Base-by-base conservation (phyloP, 208 protist genomes). In the Polymyxa betae region DNA sequence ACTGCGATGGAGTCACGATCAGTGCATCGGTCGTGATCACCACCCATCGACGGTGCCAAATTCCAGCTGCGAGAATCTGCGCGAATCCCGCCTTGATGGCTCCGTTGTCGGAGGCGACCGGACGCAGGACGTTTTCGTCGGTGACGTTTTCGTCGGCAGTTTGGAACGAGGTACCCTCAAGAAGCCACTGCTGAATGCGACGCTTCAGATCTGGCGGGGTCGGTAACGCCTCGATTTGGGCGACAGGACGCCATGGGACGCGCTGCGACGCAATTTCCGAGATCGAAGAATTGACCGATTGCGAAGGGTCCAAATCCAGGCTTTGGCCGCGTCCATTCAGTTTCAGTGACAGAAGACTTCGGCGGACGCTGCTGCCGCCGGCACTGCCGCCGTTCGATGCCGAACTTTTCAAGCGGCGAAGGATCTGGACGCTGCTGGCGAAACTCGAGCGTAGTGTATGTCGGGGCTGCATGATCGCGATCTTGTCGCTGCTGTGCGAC, bases 241-340 rank as follows among this genome's bases (percentile, higher is more conserved):
- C 12, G 12, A n/a, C 40, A 5, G 72, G 72, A 20, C 72, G 5
- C 72, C 72, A 82, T 40, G 72, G n/a, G 5, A 35, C 5, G 5
- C 72, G 72, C n/a, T 82, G 72, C n/a, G 5, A n/a, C 35, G 16
- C 72, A 43, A 82, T n/a, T 43, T 82, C 72, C 16, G 16, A 38
- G 72, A 82, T 82, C n/a, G 72, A 82, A 35, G 72, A 82, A n/a
- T 82, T 82, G 16, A 82, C n/a, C 72, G 72, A 82, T 35, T 38
- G 5, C 16, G 72, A 82, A 35, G 35, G 72, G 16, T 82, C 72
- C 5, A 82, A 38, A 20, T 82, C 72, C 16, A 43, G 16, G n/a
- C 72, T 82, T 12, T 82, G n/a, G n/a, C n/a, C 72, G 5, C 72
- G 72, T 5, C 72, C 72, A n/a, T 82, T 82, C 72, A 82, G n/a